These are phyloP conservation scores for Trametes versicolor DNA, from an alignment of 1,284 basidiomycete genomes.

Conservation along the genomic window DNA sequence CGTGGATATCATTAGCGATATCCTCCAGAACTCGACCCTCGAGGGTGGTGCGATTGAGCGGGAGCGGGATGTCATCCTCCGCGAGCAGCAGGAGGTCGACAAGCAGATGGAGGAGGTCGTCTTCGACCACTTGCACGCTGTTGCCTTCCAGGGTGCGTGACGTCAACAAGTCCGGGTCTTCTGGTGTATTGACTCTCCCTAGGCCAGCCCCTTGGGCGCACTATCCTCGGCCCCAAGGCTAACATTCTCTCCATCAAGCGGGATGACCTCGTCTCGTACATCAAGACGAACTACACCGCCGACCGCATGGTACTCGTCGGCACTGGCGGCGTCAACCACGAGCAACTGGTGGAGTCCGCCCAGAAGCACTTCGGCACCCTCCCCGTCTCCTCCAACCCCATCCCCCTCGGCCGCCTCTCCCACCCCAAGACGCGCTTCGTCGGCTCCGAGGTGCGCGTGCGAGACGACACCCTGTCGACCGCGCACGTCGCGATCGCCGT, in stretches of 20 bases:
- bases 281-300: conserved; percentile 97
- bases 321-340: conserved; percentile 94
- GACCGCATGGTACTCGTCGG: conserved; percentile 99
- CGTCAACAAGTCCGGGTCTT: conserved; percentile 21
- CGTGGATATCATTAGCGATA: conserved; percentile 98
- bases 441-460: conserved; percentile 95
- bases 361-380: conserved; percentile 93
- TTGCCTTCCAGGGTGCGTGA: conserved; percentile 91
- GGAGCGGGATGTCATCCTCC: conserved; percentile 96
- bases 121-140: conserved; percentile 97
- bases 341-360: conserved; percentile 93
- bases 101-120: conserved; percentile 99
- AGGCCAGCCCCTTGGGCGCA: conserved; percentile 95
- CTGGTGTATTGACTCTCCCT: conserved; percentile 27
- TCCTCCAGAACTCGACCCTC: conserved; percentile 97
- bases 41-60: conserved; percentile 92
- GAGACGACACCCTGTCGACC: conserved; percentile 91
- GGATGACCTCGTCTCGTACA: conserved; percentile 91
- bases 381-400: conserved; percentile 89
- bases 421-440: conserved; percentile 86
- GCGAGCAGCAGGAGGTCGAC: conserved; percentile 99
- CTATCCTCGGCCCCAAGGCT: conserved; percentile 96
- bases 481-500: conserved; percentile 97
- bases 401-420: conserved; percentile 85
- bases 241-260: conserved; percentile 98